A percentile compares a stretch with the other conserved stretches of the same genome.
phyloP scores from a whole-genome alignment of 2,329 filamentous ascomycete species.

The Cylindrodendrum hubeiense region DNA sequence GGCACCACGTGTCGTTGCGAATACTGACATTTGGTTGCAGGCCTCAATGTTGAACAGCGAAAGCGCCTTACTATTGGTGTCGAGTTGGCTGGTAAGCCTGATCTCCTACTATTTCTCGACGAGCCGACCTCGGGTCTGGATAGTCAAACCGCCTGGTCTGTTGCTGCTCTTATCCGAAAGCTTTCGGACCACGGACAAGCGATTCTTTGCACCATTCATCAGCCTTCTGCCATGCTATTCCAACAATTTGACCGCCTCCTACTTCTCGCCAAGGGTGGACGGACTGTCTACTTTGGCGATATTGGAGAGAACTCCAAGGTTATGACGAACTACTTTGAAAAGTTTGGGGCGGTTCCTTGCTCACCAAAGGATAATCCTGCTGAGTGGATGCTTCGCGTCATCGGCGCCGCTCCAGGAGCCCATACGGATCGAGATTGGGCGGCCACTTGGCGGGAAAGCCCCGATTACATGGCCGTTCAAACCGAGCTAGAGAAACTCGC shows the following conservation, averaged over 20 bases:
- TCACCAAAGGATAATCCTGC: slow-evolving; percentile 76
- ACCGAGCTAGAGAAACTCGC: slow-evolving; percentile 74
- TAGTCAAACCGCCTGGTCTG: slow-evolving; percentile 73
- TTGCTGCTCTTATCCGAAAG: slow-evolving; percentile 71
- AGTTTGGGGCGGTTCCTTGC: slow-evolving; percentile 71
- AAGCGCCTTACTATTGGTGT: slow-evolving; percentile 73
- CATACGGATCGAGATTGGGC: slow-evolving; percentile 71
- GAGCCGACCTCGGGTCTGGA: slow-evolving; percentile 74
- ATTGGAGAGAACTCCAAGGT: slow-evolving; percentile 70
- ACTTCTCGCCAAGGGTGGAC: slow-evolving; percentile 73
- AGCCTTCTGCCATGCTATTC: slow-evolving; percentile 66
- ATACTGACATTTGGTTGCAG: slow-evolving; percentile 30
- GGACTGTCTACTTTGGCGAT: slow-evolving; percentile 77
- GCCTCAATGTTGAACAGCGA: slow-evolving; percentile 71
- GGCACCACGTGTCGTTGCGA: neutral
- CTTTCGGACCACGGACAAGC: slow-evolving; percentile 68
- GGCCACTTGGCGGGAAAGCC: slow-evolving; percentile 69
- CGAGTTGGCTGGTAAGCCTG: slow-evolving; percentile 67
- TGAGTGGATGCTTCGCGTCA: slow-evolving; percentile 78
- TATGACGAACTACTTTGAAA: slow-evolving; percentile 73
- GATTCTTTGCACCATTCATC: slow-evolving; percentile 67
- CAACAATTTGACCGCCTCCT: slow-evolving; percentile 70
- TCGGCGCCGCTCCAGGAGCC: slow-evolving; percentile 62
- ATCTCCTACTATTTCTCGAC: slow-evolving; percentile 71
- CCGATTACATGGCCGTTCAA: slow-evolving; percentile 64